These are phyloP conservation scores for Sechiopsis laciniata DNA, from an alignment of 306 rosid species.

Conservation along the genomic window DNA sequence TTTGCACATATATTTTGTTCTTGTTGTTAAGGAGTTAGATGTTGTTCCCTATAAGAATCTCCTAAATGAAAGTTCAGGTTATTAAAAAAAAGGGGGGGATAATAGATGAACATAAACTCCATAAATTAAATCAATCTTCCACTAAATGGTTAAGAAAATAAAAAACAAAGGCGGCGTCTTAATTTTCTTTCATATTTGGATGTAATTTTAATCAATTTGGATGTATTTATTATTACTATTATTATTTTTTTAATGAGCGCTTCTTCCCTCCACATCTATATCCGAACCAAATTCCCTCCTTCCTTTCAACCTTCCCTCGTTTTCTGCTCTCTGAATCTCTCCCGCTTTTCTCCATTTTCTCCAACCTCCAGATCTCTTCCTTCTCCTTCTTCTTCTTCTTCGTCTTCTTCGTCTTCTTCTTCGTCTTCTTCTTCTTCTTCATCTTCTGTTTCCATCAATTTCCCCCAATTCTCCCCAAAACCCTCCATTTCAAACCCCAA, in stretches of 20 bases:
- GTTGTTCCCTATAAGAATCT: too few relatives aligned
- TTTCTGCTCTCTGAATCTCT: conserved; percentile 48
- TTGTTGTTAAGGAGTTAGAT: too few relatives aligned
- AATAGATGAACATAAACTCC: too few relatives aligned
- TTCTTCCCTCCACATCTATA: conserved; percentile 74
- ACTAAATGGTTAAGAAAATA: neutral
- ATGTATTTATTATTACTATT: neutral
- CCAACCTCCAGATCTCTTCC: conserved; percentile 54
- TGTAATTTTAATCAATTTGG: neutral
- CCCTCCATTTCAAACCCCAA: conserved; percentile 27
- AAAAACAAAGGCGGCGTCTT: neutral
- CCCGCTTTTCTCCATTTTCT: conserved; percentile 46
- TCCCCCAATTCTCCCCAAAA: conserved; percentile 24
- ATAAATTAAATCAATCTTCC: too few relatives aligned
- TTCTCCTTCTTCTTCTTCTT: conserved; percentile 13
- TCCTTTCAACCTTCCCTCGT: conserved; percentile 57
- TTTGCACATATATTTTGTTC: too few relatives aligned
- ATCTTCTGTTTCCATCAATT: conserved; percentile 20
- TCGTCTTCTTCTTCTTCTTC: conserved; percentile 18
- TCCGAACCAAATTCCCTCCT: conserved; percentile 98
- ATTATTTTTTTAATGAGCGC: conserved; percentile 24
- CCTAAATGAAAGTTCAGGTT: too few relatives aligned
- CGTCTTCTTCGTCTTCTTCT: conserved; percentile 20
- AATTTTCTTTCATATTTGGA: neutral
- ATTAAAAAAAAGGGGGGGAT: too few relatives aligned